A percentile compares a stretch with the other conserved stretches of the same genome.
phyloP scores from a whole-genome alignment of 2,329 filamentous ascomycete species.

The Phyllosticta capitalensis region DNA sequence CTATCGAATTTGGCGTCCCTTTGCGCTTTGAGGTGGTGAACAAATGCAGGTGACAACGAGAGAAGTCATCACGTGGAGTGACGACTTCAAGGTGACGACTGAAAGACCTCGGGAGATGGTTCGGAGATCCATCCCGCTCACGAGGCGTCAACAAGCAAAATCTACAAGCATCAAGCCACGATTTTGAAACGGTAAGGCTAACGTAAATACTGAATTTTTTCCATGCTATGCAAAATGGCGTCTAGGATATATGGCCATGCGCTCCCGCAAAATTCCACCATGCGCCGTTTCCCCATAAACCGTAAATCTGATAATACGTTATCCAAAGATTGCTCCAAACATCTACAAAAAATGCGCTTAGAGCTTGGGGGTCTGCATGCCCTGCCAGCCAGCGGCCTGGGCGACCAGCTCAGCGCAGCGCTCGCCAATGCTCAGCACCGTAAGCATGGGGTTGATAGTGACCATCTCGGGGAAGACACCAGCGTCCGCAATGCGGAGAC shows the following conservation, averaged over 20 bases:
- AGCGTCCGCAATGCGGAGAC: constrained; percentile 72
- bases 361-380: constrained; percentile 44
- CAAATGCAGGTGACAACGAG: background rate
- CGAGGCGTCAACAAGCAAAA: background rate
- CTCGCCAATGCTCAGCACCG: constrained; percentile 75
- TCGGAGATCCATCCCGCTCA: background rate
- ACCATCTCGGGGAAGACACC: constrained; percentile 84
- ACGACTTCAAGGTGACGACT: background rate
- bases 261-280: background rate
- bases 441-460: constrained; percentile 84
- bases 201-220: background rate
- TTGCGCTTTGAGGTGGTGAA: background rate
- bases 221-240: background rate
- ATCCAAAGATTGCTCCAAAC: background rate
- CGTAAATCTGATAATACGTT: background rate
- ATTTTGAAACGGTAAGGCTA: background rate
- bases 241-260: background rate
- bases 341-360: constrained; percentile 21
- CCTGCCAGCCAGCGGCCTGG: constrained; percentile 59
- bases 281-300: background rate
- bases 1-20: background rate
- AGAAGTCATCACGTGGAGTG: background rate
- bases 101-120: background rate
- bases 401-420: constrained; percentile 75
- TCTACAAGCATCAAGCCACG: background rate